phyloP scores from a whole-genome alignment of 2,329 filamentous ascomycete species.

The Hansfordia pulvinata region DNA sequence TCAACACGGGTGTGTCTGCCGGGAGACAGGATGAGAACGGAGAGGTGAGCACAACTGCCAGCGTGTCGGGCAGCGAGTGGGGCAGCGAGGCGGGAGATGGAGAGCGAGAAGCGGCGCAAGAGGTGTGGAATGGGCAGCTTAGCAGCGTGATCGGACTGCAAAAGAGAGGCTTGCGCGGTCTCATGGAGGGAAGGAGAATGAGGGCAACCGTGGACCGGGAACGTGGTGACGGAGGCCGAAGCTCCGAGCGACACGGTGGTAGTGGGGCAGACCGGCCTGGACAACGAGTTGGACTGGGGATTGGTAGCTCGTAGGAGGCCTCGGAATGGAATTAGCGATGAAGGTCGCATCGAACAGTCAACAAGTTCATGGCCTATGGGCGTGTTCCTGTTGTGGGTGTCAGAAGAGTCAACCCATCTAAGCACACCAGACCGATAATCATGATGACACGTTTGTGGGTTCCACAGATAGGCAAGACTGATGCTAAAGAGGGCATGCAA shows the following conservation, averaged over 20 bases:
- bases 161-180: constrained; percentile 76
- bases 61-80: constrained; percentile 32
- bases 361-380: no score
- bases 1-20: constrained; percentile 40
- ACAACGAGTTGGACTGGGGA: constrained; percentile 35
- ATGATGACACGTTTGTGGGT: no score
- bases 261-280: constrained; percentile 13
- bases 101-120: constrained; percentile 31
- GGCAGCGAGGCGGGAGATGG: constrained; percentile 22
- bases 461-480: no score
- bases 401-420: no score
- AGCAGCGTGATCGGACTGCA: constrained; percentile 90
- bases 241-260: constrained; percentile 15
- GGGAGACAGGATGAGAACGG: constrained; percentile 24
- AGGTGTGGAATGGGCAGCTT: constrained; percentile 70
- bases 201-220: constrained; percentile 19
- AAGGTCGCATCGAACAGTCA: no score
- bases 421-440: no score
- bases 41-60: constrained; percentile 42
- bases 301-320: constrained; percentile 30
- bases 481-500: no score
- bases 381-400: no score
- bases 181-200: constrained; percentile 90
- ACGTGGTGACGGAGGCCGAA: no score
- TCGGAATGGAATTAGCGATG: no score